A percentile compares a stretch with the other conserved stretches of the same genome.
Evolutionary conservation across 345 rosid species (phyloP).

Genomic region (Eucalyptus sp.): DNA sequence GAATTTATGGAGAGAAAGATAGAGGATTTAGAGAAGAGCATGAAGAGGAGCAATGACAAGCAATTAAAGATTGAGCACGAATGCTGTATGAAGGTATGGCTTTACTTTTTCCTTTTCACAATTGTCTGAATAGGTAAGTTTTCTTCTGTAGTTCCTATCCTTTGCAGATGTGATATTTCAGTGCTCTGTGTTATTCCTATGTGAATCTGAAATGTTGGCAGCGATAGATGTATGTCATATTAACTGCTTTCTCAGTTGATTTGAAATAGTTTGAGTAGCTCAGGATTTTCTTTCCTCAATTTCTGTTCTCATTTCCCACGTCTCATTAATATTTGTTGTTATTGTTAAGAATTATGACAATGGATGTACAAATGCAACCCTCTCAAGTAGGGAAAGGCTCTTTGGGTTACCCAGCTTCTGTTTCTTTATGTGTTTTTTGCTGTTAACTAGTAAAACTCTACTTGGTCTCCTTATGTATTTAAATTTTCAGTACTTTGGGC

Average conservation of each 20-base stretch:
- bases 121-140: neutral
- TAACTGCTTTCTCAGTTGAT: neutral
- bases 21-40: constrained; percentile 93
- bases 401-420: neutral
- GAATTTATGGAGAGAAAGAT: constrained; percentile 72
- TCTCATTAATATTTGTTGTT: neutral
- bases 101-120: neutral
- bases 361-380: neutral
- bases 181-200: neutral
- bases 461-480: neutral
- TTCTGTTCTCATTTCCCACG: neutral
- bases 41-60: constrained; percentile 99
- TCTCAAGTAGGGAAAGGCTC: neutral
- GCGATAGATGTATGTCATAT: neutral
- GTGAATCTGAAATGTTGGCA: neutral
- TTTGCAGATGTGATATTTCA: neutral
- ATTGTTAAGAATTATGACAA: neutral
- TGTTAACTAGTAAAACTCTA: neutral
- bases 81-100: constrained; percentile 38
- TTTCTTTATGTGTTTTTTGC: neutral
- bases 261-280: neutral
- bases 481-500: neutral
- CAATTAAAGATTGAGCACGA: constrained; percentile 79
- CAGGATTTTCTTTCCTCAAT: neutral
- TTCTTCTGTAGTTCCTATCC: neutral